phyloP scores from a whole-genome alignment of 768 basidiomycete species.

The Leucosporidium yakuticum region DNA sequence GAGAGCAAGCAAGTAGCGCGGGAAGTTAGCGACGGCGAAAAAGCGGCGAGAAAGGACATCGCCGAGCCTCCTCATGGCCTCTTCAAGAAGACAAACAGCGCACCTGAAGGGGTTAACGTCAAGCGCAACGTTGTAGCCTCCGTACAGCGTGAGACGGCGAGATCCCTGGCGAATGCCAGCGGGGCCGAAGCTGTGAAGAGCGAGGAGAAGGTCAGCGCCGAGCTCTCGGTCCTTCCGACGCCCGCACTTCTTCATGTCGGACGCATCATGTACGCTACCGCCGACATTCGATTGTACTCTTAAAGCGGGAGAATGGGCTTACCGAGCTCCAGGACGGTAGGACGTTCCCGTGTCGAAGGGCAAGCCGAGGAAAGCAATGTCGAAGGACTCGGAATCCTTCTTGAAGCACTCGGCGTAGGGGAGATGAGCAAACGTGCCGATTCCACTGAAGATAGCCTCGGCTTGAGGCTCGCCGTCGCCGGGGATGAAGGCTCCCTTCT shows the following conservation, averaged over 20 bases:
- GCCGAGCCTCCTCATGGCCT: too few species aligned
- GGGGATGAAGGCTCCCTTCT: background rate
- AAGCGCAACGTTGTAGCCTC: conserved; percentile 1
- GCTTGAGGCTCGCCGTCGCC: conserved; percentile 9
- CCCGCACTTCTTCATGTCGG: too few species aligned
- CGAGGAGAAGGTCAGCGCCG: too few species aligned
- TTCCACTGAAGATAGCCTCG: conserved; percentile 20
- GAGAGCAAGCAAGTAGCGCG: too few species aligned
- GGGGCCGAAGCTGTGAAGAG: conserved; percentile 14
- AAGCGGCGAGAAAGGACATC: too few species aligned
- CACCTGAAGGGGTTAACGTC: conserved; percentile 7
- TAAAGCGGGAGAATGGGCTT: too few species aligned
- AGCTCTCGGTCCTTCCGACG: too few species aligned
- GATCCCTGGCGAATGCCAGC: conserved; percentile 22
- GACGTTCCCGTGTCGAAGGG: conserved; percentile 23
- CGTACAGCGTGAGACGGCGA: conserved; percentile 6
- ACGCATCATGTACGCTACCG: too few species aligned
- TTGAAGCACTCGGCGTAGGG: conserved; percentile 20
- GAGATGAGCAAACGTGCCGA: conserved; percentile 26
- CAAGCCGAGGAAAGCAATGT: conserved; percentile 20
- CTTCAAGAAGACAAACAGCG: too few species aligned
- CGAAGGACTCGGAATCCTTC: conserved; percentile 3
- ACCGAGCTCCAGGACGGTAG: conserved; percentile 26
- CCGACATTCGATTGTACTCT: too few species aligned
- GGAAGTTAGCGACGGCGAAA: too few species aligned